Percentiles rank a stretch among this genome's conserved stretches.
phyloP scores from a whole-genome alignment of 2,329 filamentous ascomycete genomes.

The Aspergillus tamarii region DNA sequence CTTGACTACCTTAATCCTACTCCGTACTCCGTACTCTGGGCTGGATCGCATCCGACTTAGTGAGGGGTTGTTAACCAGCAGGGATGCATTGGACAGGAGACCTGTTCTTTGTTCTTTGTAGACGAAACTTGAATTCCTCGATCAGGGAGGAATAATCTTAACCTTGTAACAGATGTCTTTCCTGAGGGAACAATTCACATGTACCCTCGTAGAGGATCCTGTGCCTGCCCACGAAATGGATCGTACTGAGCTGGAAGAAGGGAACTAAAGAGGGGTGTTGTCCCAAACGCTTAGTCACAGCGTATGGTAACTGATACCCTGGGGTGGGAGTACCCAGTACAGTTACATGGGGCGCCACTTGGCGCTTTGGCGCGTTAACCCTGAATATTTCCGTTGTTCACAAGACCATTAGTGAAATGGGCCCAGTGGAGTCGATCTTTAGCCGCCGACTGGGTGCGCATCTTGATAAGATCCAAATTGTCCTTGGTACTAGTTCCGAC shows the following conservation, averaged over 20 bases:
- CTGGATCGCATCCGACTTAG: not conserved
- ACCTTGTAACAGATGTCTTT: not conserved
- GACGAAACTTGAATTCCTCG: not conserved
- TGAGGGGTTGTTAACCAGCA: not conserved
- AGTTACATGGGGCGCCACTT: not conserved
- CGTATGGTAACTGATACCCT: not conserved
- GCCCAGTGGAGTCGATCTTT: not conserved
- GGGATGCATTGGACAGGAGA: not conserved
- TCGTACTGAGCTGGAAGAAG: not conserved
- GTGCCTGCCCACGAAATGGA: not conserved
- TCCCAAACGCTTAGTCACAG: not conserved
- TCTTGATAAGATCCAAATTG: conserved; percentile 2
- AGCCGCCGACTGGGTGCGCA: not conserved
- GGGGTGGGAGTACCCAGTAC: not conserved
- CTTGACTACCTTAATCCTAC: conserved; percentile 4
- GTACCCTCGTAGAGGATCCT: too few relatives aligned
- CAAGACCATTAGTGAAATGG: conserved; percentile 2
- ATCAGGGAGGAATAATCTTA: not conserved
- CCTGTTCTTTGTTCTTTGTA: not conserved
- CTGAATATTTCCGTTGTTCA: conserved; percentile 2
- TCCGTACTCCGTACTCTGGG: not conserved
- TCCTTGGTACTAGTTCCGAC: not conserved
- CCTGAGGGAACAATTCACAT: not conserved
- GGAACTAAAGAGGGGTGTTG: not conserved
- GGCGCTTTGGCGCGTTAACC: conserved; percentile 9